Conservation (phyloP, 2,329 filamentous ascomycete genomes). For the Colletotrichum sp. region DNA sequence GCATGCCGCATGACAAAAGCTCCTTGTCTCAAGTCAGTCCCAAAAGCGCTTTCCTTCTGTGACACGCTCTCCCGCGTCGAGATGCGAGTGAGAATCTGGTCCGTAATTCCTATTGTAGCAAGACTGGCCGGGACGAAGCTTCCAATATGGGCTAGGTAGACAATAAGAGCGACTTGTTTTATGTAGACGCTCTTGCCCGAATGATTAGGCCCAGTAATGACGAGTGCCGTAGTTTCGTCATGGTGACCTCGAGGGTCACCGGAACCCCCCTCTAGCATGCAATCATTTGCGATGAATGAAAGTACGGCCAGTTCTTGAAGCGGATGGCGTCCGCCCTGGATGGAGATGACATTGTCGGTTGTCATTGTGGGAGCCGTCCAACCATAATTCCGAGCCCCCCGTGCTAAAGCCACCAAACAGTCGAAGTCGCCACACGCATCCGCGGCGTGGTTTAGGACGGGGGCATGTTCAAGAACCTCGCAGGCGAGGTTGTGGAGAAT, state of each 20-base stretch:
- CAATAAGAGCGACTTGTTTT: constrained; percentile 89
- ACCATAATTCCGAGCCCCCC: constrained; percentile 77
- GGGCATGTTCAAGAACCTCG: constrained; percentile 71
- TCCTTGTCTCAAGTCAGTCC: constrained; percentile 86
- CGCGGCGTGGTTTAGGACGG: constrained; percentile 71
- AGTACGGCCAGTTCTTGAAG: constrained; percentile 85
- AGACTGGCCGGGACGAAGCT: constrained; percentile 85
- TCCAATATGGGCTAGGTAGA: constrained; percentile 91
- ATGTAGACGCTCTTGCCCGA: constrained; percentile 97
- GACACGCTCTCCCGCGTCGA: constrained; percentile 72
- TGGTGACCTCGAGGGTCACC: constrained; percentile 28
- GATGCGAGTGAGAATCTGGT: constrained; percentile 89
- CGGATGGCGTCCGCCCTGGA: constrained; percentile 82
- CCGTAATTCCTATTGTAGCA: constrained; percentile 84
- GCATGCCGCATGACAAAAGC: constrained; percentile 77
- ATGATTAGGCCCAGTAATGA: constrained; percentile 93
- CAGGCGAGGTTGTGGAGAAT: constrained; percentile 81
- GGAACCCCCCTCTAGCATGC: constrained; percentile 68
- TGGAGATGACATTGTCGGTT: constrained; percentile 71
- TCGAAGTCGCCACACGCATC: constrained; percentile 88
- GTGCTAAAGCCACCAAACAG: constrained; percentile 79
- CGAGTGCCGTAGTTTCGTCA: constrained; percentile 62
- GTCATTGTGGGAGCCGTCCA: constrained; percentile 75
- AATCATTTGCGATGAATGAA: constrained; percentile 84
- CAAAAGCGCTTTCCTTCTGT: constrained; percentile 66